These are phyloP conservation scores for Trichophyton benhamiae DNA, from an alignment of 2,329 filamentous ascomycete species.

Conservation along the genomic window DNA sequence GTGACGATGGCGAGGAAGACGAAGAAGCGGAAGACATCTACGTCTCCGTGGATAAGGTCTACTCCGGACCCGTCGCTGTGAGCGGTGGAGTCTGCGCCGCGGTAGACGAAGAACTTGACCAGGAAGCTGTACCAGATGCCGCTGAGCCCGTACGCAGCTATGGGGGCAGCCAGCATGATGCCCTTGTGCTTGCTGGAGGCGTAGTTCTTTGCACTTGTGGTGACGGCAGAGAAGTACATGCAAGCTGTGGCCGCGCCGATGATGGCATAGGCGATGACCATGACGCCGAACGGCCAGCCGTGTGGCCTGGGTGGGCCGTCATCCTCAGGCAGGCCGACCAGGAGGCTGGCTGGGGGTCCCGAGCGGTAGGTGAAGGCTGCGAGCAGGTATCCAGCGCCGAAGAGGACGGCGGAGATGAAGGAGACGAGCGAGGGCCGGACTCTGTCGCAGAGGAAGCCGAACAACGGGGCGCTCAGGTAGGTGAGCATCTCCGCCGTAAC, in stretches of 20 bases:
- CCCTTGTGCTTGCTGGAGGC: slow-evolving; percentile 78
- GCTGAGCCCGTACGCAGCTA: slow-evolving; percentile 83
- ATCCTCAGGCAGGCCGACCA: slow-evolving; percentile 24
- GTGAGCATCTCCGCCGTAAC: slow-evolving; percentile 77
- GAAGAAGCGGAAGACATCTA: slow-evolving; percentile 76
- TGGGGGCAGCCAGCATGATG: slow-evolving; percentile 76
- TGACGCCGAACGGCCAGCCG: slow-evolving; percentile 63
- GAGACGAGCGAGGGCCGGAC: slow-evolving; percentile 68
- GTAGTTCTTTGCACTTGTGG: slow-evolving; percentile 97
- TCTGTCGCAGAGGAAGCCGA: slow-evolving; percentile 86
- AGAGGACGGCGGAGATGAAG: slow-evolving; percentile 57
- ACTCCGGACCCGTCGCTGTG: slow-evolving; percentile 57
- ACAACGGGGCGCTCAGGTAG: slow-evolving; percentile 81
- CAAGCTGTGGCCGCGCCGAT: slow-evolving; percentile 74
- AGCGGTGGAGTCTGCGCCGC: slow-evolving; percentile 40
- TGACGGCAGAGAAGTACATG: slow-evolving; percentile 86
- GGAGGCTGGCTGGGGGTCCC: slow-evolving; percentile 40
- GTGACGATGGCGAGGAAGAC: slow-evolving; percentile 68
- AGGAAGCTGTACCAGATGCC: slow-evolving; percentile 94
- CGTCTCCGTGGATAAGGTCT: slow-evolving; percentile 39
- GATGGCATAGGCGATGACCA: slow-evolving; percentile 73
- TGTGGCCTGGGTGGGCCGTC: slow-evolving; percentile 12
- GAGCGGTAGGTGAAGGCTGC: slow-evolving; percentile 66
- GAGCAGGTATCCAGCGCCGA: slow-evolving; percentile 68
- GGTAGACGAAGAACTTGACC: slow-evolving; percentile 45